Base-by-base conservation (phyloP, 1,139 yeast species). In the Geotrichum bryndzae region DNA sequence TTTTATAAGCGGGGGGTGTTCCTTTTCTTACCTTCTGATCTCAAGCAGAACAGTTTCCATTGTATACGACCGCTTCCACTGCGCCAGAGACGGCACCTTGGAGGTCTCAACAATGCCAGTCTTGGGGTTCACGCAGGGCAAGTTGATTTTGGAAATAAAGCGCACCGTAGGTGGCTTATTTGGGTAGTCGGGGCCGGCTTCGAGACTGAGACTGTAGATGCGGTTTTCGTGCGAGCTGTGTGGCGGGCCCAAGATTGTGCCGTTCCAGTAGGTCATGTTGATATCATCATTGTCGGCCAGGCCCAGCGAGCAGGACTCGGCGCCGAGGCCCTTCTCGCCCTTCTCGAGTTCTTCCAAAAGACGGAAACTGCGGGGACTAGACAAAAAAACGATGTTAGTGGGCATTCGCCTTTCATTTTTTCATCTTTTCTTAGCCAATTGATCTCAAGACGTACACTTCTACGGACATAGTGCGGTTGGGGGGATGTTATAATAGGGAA, bases 301-400 rank as follows among this genome's bases (percentile, higher is more conserved):
- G 0, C 98, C 98, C 70, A 92, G 90, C 25, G 98, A 92, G 74
- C 96, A 92, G 29, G 96, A 88, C 74, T 95, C 98, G 46, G 97
- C 95, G 35, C 99, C 98, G 60, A 90, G 80, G 18, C 99, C 99
- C 74, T 95, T 95, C 74, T 95, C 99, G 59, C 99, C 99, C 72
- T 92, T 94, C 75, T 95, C 99, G 67, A 95, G 82, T 77, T 94
- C 99, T 78, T 94, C 99, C 66, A 94, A 81, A 56, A 94, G 82
- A 72, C 96, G 89, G 76, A 94, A 94, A 74, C 91, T 91, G 76
- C 98, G 85, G 67, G 98, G 98, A 56, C 96, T 89, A 66, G 29
- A 15, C 18, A 41, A 41, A 41, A 41, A 54, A 18, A 46, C 31
- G 33, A 11, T 22, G 57, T 54, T 54, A 54, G 51, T 23, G 2